Evolutionary conservation across 1,139 yeast genomes (phyloP).

Genomic region (Suhomyces terraborum): DNA sequence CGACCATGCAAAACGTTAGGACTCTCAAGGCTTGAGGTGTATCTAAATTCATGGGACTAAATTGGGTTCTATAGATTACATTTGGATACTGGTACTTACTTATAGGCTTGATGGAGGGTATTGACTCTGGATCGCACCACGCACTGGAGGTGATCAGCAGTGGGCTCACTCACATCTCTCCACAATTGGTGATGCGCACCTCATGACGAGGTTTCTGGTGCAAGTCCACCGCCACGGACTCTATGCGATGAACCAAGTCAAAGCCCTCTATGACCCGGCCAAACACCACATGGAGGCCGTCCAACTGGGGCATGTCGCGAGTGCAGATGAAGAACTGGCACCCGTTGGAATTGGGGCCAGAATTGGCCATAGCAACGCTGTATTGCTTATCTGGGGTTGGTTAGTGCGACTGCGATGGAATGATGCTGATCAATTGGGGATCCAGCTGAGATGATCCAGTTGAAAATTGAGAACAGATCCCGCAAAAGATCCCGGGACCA

Average conservation of each 20-base stretch:
- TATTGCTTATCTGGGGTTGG: slow-evolving; percentile 17
- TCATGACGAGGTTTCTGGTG: slow-evolving; percentile 29
- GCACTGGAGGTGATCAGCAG: too few relatives aligned
- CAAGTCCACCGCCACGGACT: slow-evolving; percentile 23
- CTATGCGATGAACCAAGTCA: slow-evolving; percentile 16
- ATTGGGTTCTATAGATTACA: too few relatives aligned
- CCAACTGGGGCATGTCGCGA: slow-evolving; percentile 28
- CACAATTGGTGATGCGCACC: slow-evolving; percentile 27
- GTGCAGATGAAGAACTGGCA: slow-evolving; percentile 41
- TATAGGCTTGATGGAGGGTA: too few relatives aligned
- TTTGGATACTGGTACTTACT: too few relatives aligned
- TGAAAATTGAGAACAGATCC: too few relatives aligned
- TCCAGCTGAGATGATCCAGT: too few relatives aligned
- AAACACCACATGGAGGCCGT: slow-evolving; percentile 40
- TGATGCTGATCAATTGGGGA: too few relatives aligned
- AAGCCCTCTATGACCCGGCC: slow-evolving; percentile 35
- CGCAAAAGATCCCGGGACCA: too few relatives aligned
- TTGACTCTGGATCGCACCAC: too few relatives aligned
- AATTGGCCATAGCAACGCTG: slow-evolving; percentile 45
- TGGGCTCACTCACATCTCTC: slow-evolving; percentile 36
- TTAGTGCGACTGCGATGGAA: slow-evolving; percentile 5
- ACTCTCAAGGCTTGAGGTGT: too few relatives aligned
- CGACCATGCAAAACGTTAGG: too few relatives aligned
- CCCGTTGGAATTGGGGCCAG: slow-evolving; percentile 45
- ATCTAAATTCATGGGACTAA: too few relatives aligned